Conservation (phyloP, 1,284 basidiomycete genomes). For the Cutaneotrichosporon dermatis region DNA sequence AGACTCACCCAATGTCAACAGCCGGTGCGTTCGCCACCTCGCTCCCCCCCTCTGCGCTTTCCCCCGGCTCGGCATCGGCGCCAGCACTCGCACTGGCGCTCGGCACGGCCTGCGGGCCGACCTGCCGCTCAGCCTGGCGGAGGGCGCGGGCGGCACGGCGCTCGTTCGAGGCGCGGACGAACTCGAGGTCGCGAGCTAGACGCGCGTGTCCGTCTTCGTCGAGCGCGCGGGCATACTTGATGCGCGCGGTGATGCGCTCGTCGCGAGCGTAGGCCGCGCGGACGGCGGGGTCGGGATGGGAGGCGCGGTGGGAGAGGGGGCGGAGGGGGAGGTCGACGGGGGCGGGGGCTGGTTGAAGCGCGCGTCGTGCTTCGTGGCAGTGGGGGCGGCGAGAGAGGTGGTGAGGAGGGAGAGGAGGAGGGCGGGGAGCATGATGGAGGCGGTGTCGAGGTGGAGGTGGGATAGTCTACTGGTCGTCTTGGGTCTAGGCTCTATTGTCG, state of each 20-base stretch:
- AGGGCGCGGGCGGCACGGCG: not conserved
- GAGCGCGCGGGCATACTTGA: conserved; percentile 30
- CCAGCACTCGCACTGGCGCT: not conserved
- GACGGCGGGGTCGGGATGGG: conserved; percentile 27
- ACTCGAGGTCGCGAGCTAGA: conserved; percentile 19
- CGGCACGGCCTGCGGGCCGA: not conserved
- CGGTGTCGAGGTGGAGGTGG: no score
- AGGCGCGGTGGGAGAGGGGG: conserved; percentile 17
- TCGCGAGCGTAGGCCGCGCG: conserved; percentile 30
- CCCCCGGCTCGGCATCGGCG: not conserved
- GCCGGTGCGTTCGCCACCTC: not conserved
- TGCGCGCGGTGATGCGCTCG: conserved; percentile 25
- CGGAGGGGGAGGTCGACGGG: not conserved
- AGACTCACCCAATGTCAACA: not conserved
- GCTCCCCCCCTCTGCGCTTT: not conserved
- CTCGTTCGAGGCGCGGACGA: not conserved
- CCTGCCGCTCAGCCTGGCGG: not conserved
- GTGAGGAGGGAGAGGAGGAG: no score
- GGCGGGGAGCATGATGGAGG: no score
- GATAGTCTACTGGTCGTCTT: no score
- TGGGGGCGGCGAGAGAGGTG: no score
- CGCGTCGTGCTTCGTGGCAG: not conserved
- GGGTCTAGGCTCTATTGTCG: no score
- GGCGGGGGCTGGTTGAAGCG: conserved; percentile 1
- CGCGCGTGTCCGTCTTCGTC: conserved; percentile 17